A percentile compares a stretch with the other conserved stretches of the same genome.
phyloP scores from a whole-genome alignment of 176 grass and related monocot species.

The Triticum timopheevii region DNA sequence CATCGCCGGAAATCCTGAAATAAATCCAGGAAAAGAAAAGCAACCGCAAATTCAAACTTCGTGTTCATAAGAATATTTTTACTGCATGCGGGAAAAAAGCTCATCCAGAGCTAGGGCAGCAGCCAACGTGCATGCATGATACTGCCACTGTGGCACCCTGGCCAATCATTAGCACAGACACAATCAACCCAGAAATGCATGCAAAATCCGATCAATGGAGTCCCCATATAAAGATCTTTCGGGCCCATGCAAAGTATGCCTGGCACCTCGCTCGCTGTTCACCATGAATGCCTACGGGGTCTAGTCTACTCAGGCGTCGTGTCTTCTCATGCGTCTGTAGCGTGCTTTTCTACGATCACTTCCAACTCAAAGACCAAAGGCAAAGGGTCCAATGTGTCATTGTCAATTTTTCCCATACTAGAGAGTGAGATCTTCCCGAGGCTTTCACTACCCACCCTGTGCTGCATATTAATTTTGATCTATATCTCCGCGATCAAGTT shows the following conservation, averaged over 20 bases:
- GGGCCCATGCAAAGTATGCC: constrained; percentile 28
- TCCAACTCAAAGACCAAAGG: constrained; percentile 40
- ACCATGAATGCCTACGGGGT: constrained; percentile 25
- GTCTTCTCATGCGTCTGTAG: constrained; percentile 29
- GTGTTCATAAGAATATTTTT: too few species aligned
- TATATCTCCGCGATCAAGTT: not conserved
- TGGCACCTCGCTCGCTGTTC: not conserved
- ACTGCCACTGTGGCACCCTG: not conserved
- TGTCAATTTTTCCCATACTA: constrained; percentile 20
- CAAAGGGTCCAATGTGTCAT: constrained; percentile 37
- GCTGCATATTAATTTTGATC: not conserved
- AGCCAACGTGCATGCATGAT: not conserved
- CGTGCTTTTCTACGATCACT: constrained; percentile 42
- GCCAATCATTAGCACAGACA: constrained; percentile 48
- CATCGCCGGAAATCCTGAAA: too few species aligned
- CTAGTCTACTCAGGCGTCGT: constrained; percentile 4
- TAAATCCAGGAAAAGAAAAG: too few species aligned
- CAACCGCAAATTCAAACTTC: too few species aligned
- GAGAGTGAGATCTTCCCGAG: constrained; percentile 8
- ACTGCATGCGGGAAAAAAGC: too few species aligned
- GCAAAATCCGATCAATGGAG: constrained; percentile 36
- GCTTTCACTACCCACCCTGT: not conserved
- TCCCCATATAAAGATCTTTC: constrained; percentile 9
- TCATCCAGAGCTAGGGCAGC: too few species aligned
- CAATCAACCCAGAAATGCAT: constrained; percentile 35